Base-by-base conservation (phyloP, 192 early-diverging fungal genomes). In the Coemansia sp. region DNA sequence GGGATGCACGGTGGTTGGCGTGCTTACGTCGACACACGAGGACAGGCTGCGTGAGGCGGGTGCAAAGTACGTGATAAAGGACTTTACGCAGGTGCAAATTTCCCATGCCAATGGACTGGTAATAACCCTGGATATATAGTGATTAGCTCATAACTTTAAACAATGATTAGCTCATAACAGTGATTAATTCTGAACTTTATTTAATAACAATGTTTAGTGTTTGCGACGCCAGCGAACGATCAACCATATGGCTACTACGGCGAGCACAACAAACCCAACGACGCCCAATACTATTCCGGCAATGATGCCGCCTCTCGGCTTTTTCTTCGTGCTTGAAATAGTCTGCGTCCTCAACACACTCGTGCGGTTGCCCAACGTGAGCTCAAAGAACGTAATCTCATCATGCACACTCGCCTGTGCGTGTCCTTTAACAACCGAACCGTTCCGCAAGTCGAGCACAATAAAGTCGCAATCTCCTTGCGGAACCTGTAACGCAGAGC, bases 351-450 rank as follows among this genome's bases (percentile, higher is more conserved):
- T 61, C 48, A 80, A 47, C 1, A 50, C 32, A 1, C 54, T 61
- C 13, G 68, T 65, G 1, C 32, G 26, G 54, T 56, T 62, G 3
- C 72, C 77, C 29, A 74, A 58, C 20, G 24, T 64, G 4, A 80
- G 57, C 23, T 71, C 52, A 54, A 80, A 80, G 72, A 80, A 80
- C 3, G 72, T 80, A 6, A 71, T 67, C 14, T 80, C 77, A 18
- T 71, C 35, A 10, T 62, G 45, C 2, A 80, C 65, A 14, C 39
- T 20, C 2, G 61, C 43, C 39, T 26, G 20, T 10, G 77, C 77
- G 51, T 74, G 66, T 19, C 77, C 77, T 3, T 56, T 38, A 3
- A 74, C 50, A 16, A 80, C 77, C 1, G 12, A 14, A 4, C 77
- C 77, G 22, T 51, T 53, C 13, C 51, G 61, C 43, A 80, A 12